Percentiles rank a stretch among this genome's conserved stretches.
phyloP scores from a whole-genome alignment of 148 eudicot genomes.

The Simmondsia chinensis region DNA sequence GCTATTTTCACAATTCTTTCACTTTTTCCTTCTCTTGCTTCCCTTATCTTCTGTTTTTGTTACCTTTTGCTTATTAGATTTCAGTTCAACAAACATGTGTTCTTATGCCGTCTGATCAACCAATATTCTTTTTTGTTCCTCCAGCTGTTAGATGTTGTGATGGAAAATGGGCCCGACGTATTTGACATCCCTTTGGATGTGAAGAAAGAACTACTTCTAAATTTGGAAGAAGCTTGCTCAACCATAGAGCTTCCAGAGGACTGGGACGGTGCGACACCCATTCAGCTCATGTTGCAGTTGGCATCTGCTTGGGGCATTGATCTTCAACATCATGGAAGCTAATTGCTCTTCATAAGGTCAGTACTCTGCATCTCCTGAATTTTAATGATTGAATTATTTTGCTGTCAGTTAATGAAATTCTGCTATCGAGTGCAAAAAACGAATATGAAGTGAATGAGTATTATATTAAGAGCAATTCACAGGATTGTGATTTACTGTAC shows the following conservation, averaged over 20 bases:
- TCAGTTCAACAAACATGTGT: too few relatives aligned
- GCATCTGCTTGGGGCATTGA: slow-evolving; percentile 88
- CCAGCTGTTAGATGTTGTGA: slow-evolving; percentile 59
- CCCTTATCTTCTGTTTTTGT: too few relatives aligned
- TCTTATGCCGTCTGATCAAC: too few relatives aligned
- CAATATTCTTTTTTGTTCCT: background rate
- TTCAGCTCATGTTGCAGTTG: slow-evolving; percentile 76
- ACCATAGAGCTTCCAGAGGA: slow-evolving; percentile 67
- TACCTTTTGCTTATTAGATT: too few relatives aligned
- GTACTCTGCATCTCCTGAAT: background rate
- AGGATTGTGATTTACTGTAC: background rate
- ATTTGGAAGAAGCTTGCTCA: slow-evolving; percentile 61
- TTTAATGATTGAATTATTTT: too few relatives aligned
- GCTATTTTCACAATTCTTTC: too few relatives aligned
- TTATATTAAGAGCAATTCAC: too few relatives aligned
- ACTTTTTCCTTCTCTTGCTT: too few relatives aligned
- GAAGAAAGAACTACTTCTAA: slow-evolving; percentile 61
- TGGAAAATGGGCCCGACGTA: slow-evolving; percentile 77
- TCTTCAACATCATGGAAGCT: slow-evolving; percentile 58
- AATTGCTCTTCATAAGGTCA: background rate
- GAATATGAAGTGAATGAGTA: too few relatives aligned
- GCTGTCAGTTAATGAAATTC: too few relatives aligned
- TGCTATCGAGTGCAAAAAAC: too few relatives aligned
- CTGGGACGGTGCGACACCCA: slow-evolving; percentile 90
- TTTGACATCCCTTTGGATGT: slow-evolving; percentile 60